phyloP scores from a whole-genome alignment of 768 basidiomycete species.

The Daedalea quercina region DNA sequence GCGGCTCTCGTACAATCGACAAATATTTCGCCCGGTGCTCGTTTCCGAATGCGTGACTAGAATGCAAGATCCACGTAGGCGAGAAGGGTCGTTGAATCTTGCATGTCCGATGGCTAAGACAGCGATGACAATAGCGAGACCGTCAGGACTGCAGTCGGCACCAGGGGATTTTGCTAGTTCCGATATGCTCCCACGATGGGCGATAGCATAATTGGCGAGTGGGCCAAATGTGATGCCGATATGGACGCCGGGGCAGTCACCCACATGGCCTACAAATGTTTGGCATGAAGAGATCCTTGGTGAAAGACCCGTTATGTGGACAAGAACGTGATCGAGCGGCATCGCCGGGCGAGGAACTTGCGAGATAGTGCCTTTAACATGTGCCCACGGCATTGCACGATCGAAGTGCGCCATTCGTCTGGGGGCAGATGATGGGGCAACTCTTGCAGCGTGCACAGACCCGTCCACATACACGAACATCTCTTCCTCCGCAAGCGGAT shows the following conservation, averaged over 20 bases:
- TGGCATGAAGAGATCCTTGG: neutral
- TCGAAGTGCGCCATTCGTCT: neutral
- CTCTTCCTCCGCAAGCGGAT: neutral
- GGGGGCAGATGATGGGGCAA: neutral
- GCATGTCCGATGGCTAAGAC: conserved; percentile 1
- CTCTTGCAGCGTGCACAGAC: neutral
- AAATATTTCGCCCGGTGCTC: too few species aligned
- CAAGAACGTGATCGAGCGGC: neutral
- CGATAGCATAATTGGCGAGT: conserved; percentile 1
- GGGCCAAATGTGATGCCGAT: conserved; percentile 1
- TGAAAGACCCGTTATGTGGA: neutral
- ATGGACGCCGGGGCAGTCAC: neutral
- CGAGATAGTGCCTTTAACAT: neutral
- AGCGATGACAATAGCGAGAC: neutral
- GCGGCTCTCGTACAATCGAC: neutral
- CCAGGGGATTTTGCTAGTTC: neutral
- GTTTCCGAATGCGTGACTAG: too few species aligned
- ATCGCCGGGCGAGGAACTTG: neutral
- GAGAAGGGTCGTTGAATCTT: too few species aligned
- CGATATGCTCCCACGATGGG: conserved; percentile 1
- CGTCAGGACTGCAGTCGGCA: neutral
- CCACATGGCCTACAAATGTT: conserved; percentile 3
- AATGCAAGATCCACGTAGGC: too few species aligned
- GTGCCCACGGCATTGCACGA: neutral
- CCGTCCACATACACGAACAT: neutral